Conservation (phyloP, 192 early-diverging fungal genomes). For the Pilaira anomala region DNA sequence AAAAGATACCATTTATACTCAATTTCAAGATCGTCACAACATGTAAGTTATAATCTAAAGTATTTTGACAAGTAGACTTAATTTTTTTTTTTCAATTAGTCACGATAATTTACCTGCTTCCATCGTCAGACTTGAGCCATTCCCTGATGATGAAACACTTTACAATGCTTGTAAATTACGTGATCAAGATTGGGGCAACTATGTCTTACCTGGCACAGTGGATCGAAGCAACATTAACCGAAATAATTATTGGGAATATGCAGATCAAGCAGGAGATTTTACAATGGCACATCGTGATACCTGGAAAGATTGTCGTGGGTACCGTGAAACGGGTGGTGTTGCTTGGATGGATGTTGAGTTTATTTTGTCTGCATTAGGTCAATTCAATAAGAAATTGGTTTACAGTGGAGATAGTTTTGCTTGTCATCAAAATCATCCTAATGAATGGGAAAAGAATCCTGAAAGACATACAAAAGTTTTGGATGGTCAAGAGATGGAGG, state of each 20-base stretch:
- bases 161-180: conserved; percentile 24
- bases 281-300: conserved; percentile 28
- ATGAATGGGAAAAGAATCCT: conserved; percentile 22
- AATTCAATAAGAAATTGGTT: conserved; percentile 21
- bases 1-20: conserved; percentile 23
- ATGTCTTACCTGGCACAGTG: not conserved
- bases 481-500: conserved; percentile 16
- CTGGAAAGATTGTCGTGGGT: conserved; percentile 20
- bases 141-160: conserved; percentile 24
- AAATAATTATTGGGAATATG: conserved; percentile 18
- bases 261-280: conserved; percentile 33
- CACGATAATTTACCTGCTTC: conserved; percentile 21
- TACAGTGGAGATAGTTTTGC: conserved; percentile 16
- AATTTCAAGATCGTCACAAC: conserved; percentile 29
- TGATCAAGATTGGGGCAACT: conserved; percentile 23
- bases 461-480: not conserved
- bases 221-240: not conserved
- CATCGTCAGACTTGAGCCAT: conserved; percentile 16
- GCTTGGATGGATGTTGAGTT: conserved; percentile 35
- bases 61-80: not conserved
- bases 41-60: conserved; percentile 18
- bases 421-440: conserved; percentile 31
- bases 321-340: conserved; percentile 26
- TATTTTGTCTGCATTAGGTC: conserved; percentile 22
- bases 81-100: not conserved